Evolutionary conservation across 495 filamentous ascomycete species (phyloP).

Genomic region (Haplographium delicatum): DNA sequence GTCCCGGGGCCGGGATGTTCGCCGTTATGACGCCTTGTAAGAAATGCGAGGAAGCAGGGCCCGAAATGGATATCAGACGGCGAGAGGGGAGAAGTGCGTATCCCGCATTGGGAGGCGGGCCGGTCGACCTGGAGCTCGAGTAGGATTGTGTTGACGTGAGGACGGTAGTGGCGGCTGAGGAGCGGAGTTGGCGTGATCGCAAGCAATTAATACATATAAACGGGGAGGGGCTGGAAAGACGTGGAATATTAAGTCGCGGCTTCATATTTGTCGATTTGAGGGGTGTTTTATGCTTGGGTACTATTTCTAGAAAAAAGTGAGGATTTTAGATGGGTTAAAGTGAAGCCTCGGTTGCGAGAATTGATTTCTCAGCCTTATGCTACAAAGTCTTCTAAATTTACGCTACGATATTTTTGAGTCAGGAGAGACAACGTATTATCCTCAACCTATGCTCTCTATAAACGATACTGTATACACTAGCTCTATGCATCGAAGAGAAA

Average conservation of each 20-base stretch:
- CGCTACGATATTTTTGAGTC: too few relatives aligned
- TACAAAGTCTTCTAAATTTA: neutral
- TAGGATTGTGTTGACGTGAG: neutral
- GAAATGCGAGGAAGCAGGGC: conserved; percentile 72
- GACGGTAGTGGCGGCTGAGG: neutral
- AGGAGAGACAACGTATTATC: too few relatives aligned
- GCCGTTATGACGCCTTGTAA: conserved; percentile 83
- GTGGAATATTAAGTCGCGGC: conserved; percentile 1
- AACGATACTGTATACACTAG: too few relatives aligned
- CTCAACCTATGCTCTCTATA: too few relatives aligned
- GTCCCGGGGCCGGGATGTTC: conserved; percentile 49
- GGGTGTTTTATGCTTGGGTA: too few relatives aligned
- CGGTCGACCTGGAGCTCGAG: conserved; percentile 1
- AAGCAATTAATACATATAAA: conserved; percentile 18
- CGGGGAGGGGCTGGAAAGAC: neutral
- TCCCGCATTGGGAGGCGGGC: conserved; percentile 39
- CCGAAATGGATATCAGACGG: conserved; percentile 70
- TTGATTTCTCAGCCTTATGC: conserved; percentile 17
- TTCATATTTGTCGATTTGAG: too few relatives aligned
- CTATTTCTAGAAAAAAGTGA: too few relatives aligned
- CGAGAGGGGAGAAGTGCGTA: conserved; percentile 59
- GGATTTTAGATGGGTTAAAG: too few relatives aligned
- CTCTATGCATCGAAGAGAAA: too few relatives aligned
- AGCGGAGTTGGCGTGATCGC: neutral
- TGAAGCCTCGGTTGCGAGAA: neutral